Conservation (phyloP, 2,329 filamentous ascomycete species). For the Trichoderma atroviride region DNA sequence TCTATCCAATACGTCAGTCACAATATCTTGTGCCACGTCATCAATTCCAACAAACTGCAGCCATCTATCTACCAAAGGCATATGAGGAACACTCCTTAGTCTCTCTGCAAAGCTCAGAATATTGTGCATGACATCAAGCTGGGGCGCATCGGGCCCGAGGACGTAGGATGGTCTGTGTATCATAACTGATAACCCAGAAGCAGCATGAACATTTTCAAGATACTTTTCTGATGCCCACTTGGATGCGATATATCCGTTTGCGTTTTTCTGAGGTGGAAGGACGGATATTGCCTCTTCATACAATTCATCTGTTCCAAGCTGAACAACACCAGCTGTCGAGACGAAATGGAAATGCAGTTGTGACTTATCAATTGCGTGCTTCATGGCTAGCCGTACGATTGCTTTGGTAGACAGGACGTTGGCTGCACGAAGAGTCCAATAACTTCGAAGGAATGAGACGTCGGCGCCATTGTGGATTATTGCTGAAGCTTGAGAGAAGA, state of each 20-base stretch:
- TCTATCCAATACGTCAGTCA: no score
- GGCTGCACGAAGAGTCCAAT: not conserved
- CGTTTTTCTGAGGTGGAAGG: conserved; percentile 29
- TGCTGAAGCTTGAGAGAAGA: not conserved
- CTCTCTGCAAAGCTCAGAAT: no score
- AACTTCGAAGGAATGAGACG: not conserved
- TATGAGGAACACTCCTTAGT: no score
- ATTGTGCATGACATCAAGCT: no score
- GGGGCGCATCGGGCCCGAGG: no score
- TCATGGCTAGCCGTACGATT: conserved; percentile 34
- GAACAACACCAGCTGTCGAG: conserved; percentile 36
- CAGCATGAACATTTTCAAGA: conserved; percentile 32
- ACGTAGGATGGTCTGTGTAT: no score
- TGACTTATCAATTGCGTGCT: conserved; percentile 31
- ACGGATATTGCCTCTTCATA: not conserved
- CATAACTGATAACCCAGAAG: no score
- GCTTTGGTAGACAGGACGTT: conserved; percentile 31
- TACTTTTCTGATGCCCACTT: conserved; percentile 41
- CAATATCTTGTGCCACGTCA: no score
- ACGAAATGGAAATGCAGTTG: conserved; percentile 38
- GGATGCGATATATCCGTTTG: conserved; percentile 38
- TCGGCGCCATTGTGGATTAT: conserved; percentile 2
- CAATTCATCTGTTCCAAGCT: conserved; percentile 14
- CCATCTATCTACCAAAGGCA: no score
- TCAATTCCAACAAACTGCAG: no score